Conservation (phyloP, 2,329 filamentous ascomycete genomes). For the Xylaria sp. region DNA sequence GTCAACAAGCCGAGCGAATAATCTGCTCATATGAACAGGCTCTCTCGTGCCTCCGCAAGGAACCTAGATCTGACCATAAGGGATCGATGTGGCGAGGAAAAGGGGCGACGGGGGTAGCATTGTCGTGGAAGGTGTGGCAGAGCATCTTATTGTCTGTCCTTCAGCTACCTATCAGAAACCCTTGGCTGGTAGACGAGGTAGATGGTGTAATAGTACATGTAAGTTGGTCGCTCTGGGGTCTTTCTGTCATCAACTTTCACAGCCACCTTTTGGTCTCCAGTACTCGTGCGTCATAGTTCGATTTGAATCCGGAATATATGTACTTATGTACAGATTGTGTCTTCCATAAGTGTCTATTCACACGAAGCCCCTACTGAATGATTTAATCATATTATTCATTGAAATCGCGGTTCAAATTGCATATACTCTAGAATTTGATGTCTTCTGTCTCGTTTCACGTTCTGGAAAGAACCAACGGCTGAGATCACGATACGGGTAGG, state of each 20-base stretch:
- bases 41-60: not conserved
- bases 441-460: not conserved
- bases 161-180: conserved; percentile 4
- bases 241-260: conserved; percentile 28
- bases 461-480: not conserved
- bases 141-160: conserved; percentile 8
- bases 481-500: conserved; percentile 17
- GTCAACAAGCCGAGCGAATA: not conserved
- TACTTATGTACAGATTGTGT: not conserved
- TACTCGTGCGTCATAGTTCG: conserved; percentile 24
- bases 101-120: conserved; percentile 14
- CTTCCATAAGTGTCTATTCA: not conserved
- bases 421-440: not conserved
- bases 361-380: not conserved
- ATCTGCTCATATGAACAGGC: not conserved
- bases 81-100: conserved; percentile 10
- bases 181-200: not conserved
- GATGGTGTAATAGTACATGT: too few species aligned
- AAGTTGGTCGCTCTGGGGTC: not conserved
- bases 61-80: conserved; percentile 8
- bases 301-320: conserved; percentile 1
- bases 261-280: conserved; percentile 26
- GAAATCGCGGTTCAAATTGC: not conserved
- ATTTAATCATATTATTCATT: not conserved
- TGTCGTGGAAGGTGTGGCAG: conserved; percentile 20